A percentile compares a stretch with the other conserved stretches of the same genome.
Conservation (phyloP, 768 basidiomycete genomes). For the Auriculariales sp. region DNA sequence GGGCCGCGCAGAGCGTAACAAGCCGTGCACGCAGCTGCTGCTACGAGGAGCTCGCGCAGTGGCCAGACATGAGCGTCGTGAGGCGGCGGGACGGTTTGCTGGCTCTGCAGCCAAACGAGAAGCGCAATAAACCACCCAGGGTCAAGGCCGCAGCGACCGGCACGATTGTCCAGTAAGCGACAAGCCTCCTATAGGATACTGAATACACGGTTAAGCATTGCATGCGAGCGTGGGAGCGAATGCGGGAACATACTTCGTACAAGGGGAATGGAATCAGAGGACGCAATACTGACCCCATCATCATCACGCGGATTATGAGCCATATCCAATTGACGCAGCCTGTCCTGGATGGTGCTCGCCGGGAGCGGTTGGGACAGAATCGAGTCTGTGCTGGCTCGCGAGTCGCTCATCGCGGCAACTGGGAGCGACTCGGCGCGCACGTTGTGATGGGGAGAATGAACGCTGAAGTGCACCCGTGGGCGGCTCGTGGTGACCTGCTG, state of each 20-base stretch:
- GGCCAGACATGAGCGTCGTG: conserved; percentile 38
- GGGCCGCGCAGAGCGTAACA: conserved; percentile 38
- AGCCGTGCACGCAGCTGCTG: conserved; percentile 46
- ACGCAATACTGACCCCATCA: not conserved
- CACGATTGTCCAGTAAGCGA: conserved; percentile 45
- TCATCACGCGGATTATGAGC: no score
- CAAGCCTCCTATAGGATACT: conserved; percentile 49
- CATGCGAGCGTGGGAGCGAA: not conserved
- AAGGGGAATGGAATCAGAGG: not conserved
- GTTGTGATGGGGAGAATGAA: not conserved
- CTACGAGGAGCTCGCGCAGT: conserved; percentile 35
- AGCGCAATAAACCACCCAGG: conserved; percentile 17
- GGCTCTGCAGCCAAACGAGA: conserved; percentile 25
- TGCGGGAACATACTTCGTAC: not conserved
- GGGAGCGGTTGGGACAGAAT: not conserved
- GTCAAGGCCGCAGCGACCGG: conserved; percentile 28
- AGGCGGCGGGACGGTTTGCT: conserved; percentile 25
- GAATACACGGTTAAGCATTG: not conserved
- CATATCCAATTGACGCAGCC: not conserved
- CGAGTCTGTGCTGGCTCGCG: not conserved
- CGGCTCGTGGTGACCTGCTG: not conserved
- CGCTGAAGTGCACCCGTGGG: not conserved
- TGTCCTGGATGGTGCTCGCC: not conserved
- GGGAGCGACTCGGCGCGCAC: not conserved
- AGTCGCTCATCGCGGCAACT: not conserved